Base-by-base conservation (phyloP, 192 early-diverging fungal genomes). In the Linnemannia elongata region DNA sequence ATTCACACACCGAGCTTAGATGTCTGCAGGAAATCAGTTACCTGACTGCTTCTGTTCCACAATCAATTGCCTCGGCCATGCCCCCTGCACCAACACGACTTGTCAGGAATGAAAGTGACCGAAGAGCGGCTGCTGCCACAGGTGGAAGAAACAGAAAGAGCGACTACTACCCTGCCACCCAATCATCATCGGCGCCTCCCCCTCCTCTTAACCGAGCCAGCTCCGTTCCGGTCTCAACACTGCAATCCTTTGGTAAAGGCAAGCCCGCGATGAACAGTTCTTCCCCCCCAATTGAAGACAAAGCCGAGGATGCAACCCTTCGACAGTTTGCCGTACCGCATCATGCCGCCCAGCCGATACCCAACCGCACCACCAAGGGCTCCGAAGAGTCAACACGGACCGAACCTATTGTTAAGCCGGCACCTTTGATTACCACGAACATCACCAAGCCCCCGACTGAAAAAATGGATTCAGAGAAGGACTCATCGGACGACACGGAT, bases 11-110 rank as follows among this genome's bases (percentile, higher is more conserved):
- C 12, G 60, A 33, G 38, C 57, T 17, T 81, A 93, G 92, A 6
- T 93, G 92, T 44, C 75, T 93, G 13, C 90, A 93, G 88, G 92
- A 93, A 82, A 93, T 93, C 52, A 90, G 91, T 74, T 92, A 93
- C 57, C 69, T 93, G 47, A 89, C 91, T 4, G 82, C 88, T 4
- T 88, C 88, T 41, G 89, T 89, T 3, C 90, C 87, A 2, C 89
- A 82, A 72, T 82, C 77, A 22, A 73, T 80, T 17, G 49, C 80
- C n/a, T 47, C 74, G 45, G 75, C 47, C 41, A 85, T 81, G 82
- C 82, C 82, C 8, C 76, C 63, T 15, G 49, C 75, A 27, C 82
- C 87, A 9, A 83, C 44, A 36, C 79, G 78, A 49, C 84, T 81
- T 17, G 75, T 76, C 35, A 79, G 85, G 4, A 76, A 81, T 35